Evolutionary conservation across 441 rosid genomes (phyloP), one percentile per base, ranked within the genome.

Genomic region (Pelargonium citronellum): DNA sequence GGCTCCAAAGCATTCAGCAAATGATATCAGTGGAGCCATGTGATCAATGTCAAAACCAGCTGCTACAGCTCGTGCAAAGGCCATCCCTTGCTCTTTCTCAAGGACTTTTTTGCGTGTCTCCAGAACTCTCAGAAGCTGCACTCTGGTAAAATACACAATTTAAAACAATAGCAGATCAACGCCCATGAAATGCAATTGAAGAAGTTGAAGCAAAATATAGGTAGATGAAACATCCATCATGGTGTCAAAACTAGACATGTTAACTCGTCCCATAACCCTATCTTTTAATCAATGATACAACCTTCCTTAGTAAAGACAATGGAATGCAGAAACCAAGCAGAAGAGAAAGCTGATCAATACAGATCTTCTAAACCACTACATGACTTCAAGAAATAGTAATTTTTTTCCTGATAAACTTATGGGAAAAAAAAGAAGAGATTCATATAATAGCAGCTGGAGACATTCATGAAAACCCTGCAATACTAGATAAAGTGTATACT

Each of bases 11-110:
- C 84, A 83, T 82, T 87, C 91, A 64, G 96, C 84, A 79, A 95
- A 95, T 57, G 87, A 86, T 74, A 87, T 81, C 76, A 95, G 71
- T 71, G 92, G 85, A 11, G 82, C 69, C 89, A 95, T 84, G 73
- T 83, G 83, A 74, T 88, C 95, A 86, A 87, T 74, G 66, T 88
- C 95, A 74, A 89, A 95, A 83, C 97, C 92, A 81, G 99, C 99
- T 81, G 98, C 99, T 17, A 80, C 91, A 80, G 99, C 97, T 74
- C 98, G 95, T 49, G 99, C 99, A 82, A 95, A 95, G 73, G 98
- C 98, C 99, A 95, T 95, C 49, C 97, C 99, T 82, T 95, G 98
- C 83, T 95, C 99, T 79, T 92, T 92, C 83, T 87, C 98, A 70
- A 95, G 81, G 74, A 84, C 83, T 64, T 76, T 82, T 84, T 78